Conservation (phyloP, 106 monocot genomes). For the Dioscorea dumetorum region DNA sequence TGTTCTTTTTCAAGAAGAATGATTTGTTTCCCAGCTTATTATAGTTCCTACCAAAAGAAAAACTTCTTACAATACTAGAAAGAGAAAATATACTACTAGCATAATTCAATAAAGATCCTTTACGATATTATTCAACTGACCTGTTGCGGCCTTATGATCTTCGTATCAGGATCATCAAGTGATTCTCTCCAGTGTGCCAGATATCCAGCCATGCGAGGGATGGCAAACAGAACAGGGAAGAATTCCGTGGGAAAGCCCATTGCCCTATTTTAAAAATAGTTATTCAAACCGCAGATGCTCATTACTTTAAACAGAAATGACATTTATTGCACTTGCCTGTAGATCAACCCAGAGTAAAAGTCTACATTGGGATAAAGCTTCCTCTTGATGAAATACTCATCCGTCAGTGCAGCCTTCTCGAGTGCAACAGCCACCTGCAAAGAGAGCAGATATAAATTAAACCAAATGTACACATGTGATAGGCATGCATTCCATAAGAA, state of each 20-base stretch:
- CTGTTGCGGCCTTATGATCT: conserved; percentile 97
- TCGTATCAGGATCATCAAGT: conserved; percentile 99
- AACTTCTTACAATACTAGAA: no score
- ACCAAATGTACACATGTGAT: no score
- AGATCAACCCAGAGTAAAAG: conserved; percentile 95
- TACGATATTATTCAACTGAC: conserved; percentile 25
- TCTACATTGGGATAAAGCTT: conserved; percentile 98
- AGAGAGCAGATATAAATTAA: neutral
- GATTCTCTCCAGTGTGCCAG: conserved; percentile 95
- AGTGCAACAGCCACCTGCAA: conserved; percentile 84
- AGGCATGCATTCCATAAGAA: no score
- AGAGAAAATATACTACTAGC: no score
- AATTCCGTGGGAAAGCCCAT: conserved; percentile 98
- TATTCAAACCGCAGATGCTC: neutral
- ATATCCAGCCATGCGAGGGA: conserved; percentile 96
- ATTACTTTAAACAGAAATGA: neutral
- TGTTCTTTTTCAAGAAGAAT: no score
- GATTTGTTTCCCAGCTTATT: no score
- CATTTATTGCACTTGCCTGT: conserved; percentile 35
- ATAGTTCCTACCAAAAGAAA: no score
- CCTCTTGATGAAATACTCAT: conserved; percentile 90
- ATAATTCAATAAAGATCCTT: no score
- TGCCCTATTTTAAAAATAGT: conserved; percentile 45
- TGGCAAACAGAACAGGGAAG: conserved; percentile 84
- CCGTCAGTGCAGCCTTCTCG: conserved; percentile 93